Evolutionary conservation across 345 rosid species (phyloP).

Genomic region (Eutrema japonicum): DNA sequence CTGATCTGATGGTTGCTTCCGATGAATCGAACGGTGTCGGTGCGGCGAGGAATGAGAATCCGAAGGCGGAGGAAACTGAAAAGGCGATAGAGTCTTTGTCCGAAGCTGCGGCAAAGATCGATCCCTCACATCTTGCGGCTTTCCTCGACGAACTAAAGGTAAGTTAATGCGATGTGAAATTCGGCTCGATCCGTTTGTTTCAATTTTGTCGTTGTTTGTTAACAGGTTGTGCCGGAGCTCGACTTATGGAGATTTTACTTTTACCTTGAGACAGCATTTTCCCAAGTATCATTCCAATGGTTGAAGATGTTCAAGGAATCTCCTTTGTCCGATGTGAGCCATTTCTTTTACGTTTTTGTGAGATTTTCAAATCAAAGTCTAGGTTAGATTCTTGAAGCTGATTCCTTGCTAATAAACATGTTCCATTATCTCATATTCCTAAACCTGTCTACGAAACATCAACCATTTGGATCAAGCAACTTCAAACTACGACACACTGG

Average conservation of each 20-base stretch:
- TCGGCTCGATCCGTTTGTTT: background rate
- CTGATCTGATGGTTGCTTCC: no score
- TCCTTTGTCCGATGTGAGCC: slow-evolving; percentile 51
- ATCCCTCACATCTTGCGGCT: slow-evolving; percentile 48
- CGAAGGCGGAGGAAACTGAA: background rate
- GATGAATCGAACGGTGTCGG: no score
- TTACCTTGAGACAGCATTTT: slow-evolving; percentile 55
- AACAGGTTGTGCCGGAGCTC: slow-evolving; percentile 52
- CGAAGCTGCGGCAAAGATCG: slow-evolving; percentile 54
- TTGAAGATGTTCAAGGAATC: slow-evolving; percentile 54
- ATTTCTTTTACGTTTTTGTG: background rate
- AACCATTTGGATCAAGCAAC: slow-evolving; percentile 60
- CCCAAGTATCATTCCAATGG: slow-evolving; percentile 54
- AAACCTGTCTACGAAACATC: slow-evolving; percentile 59
- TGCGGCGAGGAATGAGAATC: background rate
- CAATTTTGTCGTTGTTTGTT: background rate
- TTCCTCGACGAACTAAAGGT: slow-evolving; percentile 48
- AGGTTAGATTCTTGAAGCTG: background rate
- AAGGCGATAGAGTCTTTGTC: no score
- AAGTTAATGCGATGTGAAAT: slow-evolving; percentile 1
- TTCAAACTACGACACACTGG: slow-evolving; percentile 49
- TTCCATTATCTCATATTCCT: slow-evolving; percentile 59
- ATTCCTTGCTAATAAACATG: slow-evolving; percentile 41
- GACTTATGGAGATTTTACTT: slow-evolving; percentile 55
- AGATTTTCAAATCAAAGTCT: background rate